A percentile compares a stretch with the other conserved stretches of the same genome.
Evolutionary conservation across 495 filamentous ascomycete species (phyloP).

Genomic region (Penicillium soppii): DNA sequence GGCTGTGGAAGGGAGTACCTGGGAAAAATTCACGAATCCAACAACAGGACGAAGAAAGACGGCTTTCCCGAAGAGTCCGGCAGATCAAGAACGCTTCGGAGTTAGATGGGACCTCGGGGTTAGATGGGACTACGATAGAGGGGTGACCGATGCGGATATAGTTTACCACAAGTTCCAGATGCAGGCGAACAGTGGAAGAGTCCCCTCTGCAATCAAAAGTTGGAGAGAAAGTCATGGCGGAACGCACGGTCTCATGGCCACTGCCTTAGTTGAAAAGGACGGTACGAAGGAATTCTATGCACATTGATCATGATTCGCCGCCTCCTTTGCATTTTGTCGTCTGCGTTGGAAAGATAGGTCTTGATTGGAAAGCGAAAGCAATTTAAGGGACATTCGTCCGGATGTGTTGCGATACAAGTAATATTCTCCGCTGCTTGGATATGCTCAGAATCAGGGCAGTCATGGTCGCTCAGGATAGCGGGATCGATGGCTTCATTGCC

Average conservation of each 20-base stretch:
- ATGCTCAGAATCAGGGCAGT: not conserved
- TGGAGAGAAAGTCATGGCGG: conserved; percentile 3
- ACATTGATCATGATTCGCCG: not conserved
- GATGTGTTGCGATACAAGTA: not conserved
- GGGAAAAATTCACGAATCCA: conserved; percentile 1
- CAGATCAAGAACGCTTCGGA: conserved; percentile 3
- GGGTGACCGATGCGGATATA: not conserved
- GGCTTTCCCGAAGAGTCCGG: not conserved
- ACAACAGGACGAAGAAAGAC: not conserved
- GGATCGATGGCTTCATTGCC: conserved; percentile 3
- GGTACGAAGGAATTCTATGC: conserved; percentile 3
- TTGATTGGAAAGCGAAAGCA: not conserved
- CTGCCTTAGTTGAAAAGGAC: conserved; percentile 3
- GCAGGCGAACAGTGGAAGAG: not conserved
- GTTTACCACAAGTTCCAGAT: conserved; percentile 4
- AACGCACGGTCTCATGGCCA: conserved; percentile 3
- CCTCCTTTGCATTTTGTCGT: not conserved
- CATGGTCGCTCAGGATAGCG: not conserved
- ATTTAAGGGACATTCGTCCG: not conserved
- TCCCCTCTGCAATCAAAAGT: conserved; percentile 2
- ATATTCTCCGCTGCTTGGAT: not conserved
- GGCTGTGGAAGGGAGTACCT: not conserved
- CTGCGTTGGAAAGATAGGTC: not conserved
- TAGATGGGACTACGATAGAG: conserved; percentile 4
- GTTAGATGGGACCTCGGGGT: no score